Evolutionary conservation across 2,329 filamentous ascomycete species (phyloP), one percentile per base, ranked within the genome.

Genomic region (Dothistroma pini): DNA sequence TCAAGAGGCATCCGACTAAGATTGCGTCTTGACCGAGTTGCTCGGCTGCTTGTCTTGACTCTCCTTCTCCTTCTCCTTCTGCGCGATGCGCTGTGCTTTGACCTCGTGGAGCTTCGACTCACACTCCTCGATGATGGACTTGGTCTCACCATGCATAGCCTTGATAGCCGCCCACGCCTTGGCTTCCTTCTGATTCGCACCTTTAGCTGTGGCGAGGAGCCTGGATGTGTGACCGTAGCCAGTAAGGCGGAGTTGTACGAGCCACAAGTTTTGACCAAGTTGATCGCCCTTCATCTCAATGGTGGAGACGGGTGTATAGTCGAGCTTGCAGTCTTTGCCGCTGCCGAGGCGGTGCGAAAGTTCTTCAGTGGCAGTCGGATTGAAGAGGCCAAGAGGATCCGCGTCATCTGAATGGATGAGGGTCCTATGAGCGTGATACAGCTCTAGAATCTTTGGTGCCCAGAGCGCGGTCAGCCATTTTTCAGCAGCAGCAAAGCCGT

Each of bases 391-490:
- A 22, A 66, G 65, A 22, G 52, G 60, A 50, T 74, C 70, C 32
- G 55, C 34, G 34, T 54, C 48, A 21, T 31, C 25, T 19, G 48
- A 14, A 10, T 21, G 51, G 31, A 22, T 19, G 54, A 47, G 51
- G 32, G 21, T 34, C 38, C 29, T 62, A 60, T 64, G 60, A 12
- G 52, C 44, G 19, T 56, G 32, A 11, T 49, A 41, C 11, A 59
- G 51, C 29, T 56, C 48, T 56, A 52, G 60, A 41, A 96, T 76
- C 4, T 84, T 85, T 52, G 81, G 84, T 4, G 83, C 83, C 91
- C 92, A 97, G 0, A 97, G 78, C 8, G 81, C 77, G 55, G 85
- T 87, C 51, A 97, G 77, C 91, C 92, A 97, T 14, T 81, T 73
- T 56, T 88, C 82, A 1, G 84, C 87, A 1, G 80, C 81, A 8